Evolutionary conservation across 805 yeast species (phyloP).

Genomic region (Starmerella potacharoeniae): DNA sequence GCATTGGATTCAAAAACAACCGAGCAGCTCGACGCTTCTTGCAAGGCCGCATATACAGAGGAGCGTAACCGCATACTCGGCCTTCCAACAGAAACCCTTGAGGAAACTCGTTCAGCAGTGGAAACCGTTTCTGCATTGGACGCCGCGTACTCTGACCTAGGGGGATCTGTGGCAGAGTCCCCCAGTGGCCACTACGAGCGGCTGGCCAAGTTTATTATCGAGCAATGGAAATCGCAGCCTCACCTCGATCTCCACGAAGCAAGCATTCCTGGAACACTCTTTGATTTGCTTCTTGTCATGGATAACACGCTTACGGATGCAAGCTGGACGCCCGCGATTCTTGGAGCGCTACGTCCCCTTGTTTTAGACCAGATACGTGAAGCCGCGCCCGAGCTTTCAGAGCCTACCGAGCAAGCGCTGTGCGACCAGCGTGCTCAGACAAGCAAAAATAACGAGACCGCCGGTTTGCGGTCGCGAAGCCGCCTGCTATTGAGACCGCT

Average conservation of each 20-base stretch:
- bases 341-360: conserved; percentile 5
- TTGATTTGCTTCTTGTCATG: conserved; percentile 8
- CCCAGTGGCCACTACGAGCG: not conserved
- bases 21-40: not conserved
- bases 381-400: not conserved
- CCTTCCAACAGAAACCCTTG: not conserved
- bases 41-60: not conserved
- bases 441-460: not conserved
- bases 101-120: not conserved
- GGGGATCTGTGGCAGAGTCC: conserved; percentile 2
- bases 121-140: not conserved
- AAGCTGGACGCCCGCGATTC: conserved; percentile 6
- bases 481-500: not conserved
- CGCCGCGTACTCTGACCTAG: not conserved
- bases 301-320: conserved; percentile 4
- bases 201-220: conserved; percentile 2
- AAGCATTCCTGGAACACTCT: not conserved
- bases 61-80: not conserved
- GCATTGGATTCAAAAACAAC: not conserved
- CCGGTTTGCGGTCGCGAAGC: not conserved
- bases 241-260: not conserved
- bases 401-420: not conserved
- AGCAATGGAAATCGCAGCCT: not conserved
- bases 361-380: not conserved
- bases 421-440: not conserved